phyloP scores from a whole-genome alignment of 108 stramenopile genomes.

The Nannochloropsis salina region DNA sequence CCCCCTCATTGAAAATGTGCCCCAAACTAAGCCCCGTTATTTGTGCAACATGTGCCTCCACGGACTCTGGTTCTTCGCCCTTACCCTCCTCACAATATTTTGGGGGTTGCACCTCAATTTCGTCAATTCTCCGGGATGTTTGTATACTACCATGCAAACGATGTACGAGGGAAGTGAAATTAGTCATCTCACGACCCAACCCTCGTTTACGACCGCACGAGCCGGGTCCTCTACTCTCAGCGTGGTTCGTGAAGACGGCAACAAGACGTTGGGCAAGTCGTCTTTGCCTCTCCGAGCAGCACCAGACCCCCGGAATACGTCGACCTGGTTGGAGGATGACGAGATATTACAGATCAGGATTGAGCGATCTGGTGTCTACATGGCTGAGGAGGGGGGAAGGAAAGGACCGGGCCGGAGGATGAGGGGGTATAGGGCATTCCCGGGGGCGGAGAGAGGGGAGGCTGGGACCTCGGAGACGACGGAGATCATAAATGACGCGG shows the following conservation, averaged over 20 bases:
- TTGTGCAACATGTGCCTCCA: background rate
- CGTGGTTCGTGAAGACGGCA: too few relatives aligned
- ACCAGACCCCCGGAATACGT: background rate
- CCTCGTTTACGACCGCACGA: too few relatives aligned
- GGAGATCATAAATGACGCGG: background rate
- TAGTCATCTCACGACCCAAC: background rate
- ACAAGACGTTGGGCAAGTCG: background rate
- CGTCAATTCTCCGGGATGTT: constrained; percentile 2
- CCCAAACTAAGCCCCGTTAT: background rate
- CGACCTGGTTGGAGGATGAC: background rate
- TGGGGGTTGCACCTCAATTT: background rate
- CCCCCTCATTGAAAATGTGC: background rate
- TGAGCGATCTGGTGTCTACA: background rate
- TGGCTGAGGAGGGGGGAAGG: background rate
- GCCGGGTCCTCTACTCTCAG: too few relatives aligned
- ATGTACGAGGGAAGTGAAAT: background rate
- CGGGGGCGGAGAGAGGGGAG: too few relatives aligned
- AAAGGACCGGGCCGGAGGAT: background rate
- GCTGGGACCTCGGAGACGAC: too few relatives aligned
- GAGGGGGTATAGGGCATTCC: background rate
- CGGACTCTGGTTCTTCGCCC: constrained; percentile 1
- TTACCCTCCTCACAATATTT: background rate
- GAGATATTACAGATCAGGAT: constrained; percentile 6
- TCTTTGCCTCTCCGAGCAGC: background rate
- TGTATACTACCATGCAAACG: background rate